These are phyloP conservation scores for Xylaria sp. DNA, from an alignment of 2,329 filamentous ascomycete species.

Conservation along the genomic window DNA sequence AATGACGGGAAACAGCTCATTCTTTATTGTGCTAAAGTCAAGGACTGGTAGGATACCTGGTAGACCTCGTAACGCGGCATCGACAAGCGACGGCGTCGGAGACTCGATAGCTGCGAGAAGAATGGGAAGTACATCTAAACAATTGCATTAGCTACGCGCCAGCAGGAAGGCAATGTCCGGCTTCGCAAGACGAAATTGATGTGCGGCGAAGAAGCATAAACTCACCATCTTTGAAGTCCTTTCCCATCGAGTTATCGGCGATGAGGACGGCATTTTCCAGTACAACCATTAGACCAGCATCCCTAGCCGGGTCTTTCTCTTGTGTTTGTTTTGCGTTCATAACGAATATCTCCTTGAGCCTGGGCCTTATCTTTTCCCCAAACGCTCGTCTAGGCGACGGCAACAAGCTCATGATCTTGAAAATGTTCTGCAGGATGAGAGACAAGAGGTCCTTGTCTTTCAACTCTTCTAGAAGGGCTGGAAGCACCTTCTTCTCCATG, in stretches of 20 bases:
- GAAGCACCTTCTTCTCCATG: conserved; percentile 91
- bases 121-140: conserved; percentile 80
- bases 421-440: conserved; percentile 85
- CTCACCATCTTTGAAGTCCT: conserved; percentile 91
- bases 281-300: conserved; percentile 89
- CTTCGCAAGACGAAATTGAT: background rate
- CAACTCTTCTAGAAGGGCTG: conserved; percentile 85
- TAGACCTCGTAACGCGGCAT: conserved; percentile 78
- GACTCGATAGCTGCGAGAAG: conserved; percentile 84
- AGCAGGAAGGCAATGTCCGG: background rate
- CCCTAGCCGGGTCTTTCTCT: conserved; percentile 80
- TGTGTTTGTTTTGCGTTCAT: conserved; percentile 58
- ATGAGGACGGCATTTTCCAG: conserved; percentile 80
- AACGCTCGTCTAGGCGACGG: conserved; percentile 79
- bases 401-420: conserved; percentile 81
- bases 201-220: conserved; percentile 18
- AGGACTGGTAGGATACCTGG: conserved; percentile 82
- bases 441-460: conserved; percentile 89
- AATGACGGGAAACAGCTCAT: conserved; percentile 92
- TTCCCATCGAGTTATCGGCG: conserved; percentile 80
- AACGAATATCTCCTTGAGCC: conserved; percentile 81
- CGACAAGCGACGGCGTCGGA: conserved; percentile 84
- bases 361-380: conserved; percentile 82
- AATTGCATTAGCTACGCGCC: conserved; percentile 26
- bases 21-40: conserved; percentile 96